Percentiles rank a stretch among this genome's conserved stretches.
phyloP scores from a whole-genome alignment of 352 stramenopile species.

The Pythium inflatum region DNA sequence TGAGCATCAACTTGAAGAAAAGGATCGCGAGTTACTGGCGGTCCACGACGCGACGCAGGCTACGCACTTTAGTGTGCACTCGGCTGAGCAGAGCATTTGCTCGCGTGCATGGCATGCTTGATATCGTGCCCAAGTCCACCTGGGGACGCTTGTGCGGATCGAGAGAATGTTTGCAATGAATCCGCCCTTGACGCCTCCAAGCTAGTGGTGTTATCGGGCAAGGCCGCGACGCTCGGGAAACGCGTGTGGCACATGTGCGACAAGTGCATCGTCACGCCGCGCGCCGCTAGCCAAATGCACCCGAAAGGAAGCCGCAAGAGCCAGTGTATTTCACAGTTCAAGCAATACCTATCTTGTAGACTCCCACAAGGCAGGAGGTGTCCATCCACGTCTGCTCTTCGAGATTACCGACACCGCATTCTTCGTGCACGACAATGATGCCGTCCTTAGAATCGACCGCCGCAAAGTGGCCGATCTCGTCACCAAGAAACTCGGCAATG shows the following conservation, averaged over 20 bases:
- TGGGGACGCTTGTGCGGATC: slow-evolving; percentile 65
- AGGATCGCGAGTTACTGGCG: slow-evolving; percentile 66
- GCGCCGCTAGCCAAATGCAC: no score
- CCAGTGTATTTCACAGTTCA: no score
- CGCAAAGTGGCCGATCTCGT: background rate
- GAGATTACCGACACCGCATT: background rate
- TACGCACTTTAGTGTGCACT: slow-evolving; percentile 72
- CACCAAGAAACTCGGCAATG: background rate
- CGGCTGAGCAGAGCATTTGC: slow-evolving; percentile 75
- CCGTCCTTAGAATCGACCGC: background rate
- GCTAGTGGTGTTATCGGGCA: no score
- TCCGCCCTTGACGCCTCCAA: slow-evolving; percentile 54
- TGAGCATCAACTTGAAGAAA: slow-evolving; percentile 59
- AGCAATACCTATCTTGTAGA: background rate
- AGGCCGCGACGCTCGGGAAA: no score
- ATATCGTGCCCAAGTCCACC: slow-evolving; percentile 72
- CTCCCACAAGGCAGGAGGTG: background rate
- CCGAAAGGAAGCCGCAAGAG: no score
- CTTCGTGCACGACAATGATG: background rate
- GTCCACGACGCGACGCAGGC: slow-evolving; percentile 65
- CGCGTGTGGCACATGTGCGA: no score
- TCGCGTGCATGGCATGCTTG: slow-evolving; percentile 70
- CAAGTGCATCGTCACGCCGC: no score
- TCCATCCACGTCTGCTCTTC: background rate
- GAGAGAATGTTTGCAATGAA: slow-evolving; percentile 73